These are phyloP conservation scores for Salix dunnii DNA, from an alignment of 345 rosid species.

Conservation along the genomic window DNA sequence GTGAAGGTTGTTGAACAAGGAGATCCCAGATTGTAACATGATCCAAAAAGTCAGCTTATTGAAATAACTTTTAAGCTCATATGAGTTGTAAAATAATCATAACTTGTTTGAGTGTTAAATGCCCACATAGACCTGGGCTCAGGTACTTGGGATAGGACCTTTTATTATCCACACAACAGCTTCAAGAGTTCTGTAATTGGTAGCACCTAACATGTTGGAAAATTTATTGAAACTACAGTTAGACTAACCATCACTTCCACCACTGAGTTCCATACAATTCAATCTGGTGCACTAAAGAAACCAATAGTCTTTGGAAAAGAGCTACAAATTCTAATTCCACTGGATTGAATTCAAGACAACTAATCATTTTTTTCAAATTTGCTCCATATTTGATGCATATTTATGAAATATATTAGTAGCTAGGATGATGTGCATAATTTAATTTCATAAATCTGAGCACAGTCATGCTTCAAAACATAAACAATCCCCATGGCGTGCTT, in stretches of 20 bases:
- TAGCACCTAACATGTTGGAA: not conserved
- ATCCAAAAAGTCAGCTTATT: not conserved
- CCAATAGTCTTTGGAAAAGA: not conserved
- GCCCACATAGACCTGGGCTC: not conserved
- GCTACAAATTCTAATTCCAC: not conserved
- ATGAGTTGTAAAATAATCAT: not conserved
- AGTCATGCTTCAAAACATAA: not conserved
- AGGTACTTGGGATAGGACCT: not conserved
- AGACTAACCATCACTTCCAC: not conserved
- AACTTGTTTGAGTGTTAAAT: not conserved
- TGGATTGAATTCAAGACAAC: not conserved
- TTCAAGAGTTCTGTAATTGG: not conserved
- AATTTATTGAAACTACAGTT: not conserved
- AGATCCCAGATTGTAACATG: not conserved
- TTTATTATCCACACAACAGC: not conserved
- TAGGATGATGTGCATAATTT: not conserved
- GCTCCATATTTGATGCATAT: not conserved
- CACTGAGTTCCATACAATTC: not conserved
- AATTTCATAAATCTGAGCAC: not conserved
- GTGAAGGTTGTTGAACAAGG: not conserved
- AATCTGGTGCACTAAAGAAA: not conserved
- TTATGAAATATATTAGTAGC: not conserved
- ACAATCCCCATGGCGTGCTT: not conserved
- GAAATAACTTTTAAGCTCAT: constrained; percentile 6
- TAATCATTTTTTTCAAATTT: not conserved